Evolutionary conservation across 805 yeast genomes (phyloP).

Genomic region (Torulaspora indica): DNA sequence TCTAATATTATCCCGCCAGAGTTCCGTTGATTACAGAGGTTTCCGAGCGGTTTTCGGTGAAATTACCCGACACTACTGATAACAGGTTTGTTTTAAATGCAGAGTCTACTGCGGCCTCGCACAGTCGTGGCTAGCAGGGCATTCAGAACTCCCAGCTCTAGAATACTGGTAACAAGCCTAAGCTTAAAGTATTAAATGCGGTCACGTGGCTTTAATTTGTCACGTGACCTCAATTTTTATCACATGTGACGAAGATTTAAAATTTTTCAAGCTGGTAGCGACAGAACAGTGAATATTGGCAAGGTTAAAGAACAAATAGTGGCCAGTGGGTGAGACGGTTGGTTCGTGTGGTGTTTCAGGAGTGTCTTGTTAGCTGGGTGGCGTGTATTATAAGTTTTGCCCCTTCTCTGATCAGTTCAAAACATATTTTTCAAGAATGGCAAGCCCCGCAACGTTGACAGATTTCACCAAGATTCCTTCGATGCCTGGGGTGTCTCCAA

Average conservation of each 20-base stretch:
- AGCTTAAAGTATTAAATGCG: too few species aligned
- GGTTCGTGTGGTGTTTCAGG: neutral
- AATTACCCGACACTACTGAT: too few species aligned
- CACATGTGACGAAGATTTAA: neutral
- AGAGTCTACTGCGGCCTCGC: too few species aligned
- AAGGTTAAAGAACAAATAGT: neutral
- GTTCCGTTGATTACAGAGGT: too few species aligned
- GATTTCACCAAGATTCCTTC: conserved; percentile 61
- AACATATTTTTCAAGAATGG: conserved; percentile 6
- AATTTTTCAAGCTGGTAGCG: conserved; percentile 2
- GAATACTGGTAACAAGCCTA: too few species aligned
- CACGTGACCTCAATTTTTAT: conserved; percentile 3
- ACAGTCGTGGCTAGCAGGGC: too few species aligned
- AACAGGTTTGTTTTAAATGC: too few species aligned
- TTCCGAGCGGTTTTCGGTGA: too few species aligned
- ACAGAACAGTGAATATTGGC: neutral
- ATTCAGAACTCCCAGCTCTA: too few species aligned
- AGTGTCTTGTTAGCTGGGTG: neutral
- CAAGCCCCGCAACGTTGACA: conserved; percentile 48
- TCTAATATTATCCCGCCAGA: too few species aligned
- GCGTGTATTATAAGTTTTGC: neutral
- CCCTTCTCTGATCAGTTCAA: too few species aligned
- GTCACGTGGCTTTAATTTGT: too few species aligned
- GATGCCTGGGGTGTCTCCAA: conserved; percentile 52
- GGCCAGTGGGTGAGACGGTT: neutral